Evolutionary conservation across 2,329 filamentous ascomycete species (phyloP).

Genomic region (Curvularia sp.): DNA sequence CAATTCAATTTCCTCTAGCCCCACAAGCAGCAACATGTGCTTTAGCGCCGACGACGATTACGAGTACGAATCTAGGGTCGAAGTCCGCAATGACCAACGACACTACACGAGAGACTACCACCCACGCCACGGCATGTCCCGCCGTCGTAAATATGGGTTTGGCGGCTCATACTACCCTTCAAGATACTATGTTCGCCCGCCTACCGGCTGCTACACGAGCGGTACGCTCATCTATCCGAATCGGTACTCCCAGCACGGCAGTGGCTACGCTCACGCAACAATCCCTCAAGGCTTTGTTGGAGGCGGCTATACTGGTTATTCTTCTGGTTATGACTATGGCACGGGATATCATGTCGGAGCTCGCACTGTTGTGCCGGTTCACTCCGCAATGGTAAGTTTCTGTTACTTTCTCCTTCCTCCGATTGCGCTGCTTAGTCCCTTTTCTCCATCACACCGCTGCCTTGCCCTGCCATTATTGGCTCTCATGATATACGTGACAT

Average conservation of each 20-base stretch:
- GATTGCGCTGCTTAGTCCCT: constrained; percentile 20
- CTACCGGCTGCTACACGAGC: constrained; percentile 17
- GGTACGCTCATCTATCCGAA: constrained; percentile 13
- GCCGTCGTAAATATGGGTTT: constrained; percentile 31
- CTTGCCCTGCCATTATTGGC: constrained; percentile 20
- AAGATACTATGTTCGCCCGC: constrained; percentile 35
- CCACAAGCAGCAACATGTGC: constrained; percentile 30
- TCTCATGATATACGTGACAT: not conserved
- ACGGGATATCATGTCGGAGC: constrained; percentile 24
- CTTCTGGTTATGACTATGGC: constrained; percentile 24
- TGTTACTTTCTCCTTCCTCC: constrained; percentile 18
- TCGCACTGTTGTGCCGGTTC: constrained; percentile 29
- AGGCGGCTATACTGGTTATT: constrained; percentile 6
- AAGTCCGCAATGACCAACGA: constrained; percentile 23
- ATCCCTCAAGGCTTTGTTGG: not conserved
- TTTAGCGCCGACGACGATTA: constrained; percentile 27
- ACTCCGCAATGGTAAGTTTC: constrained; percentile 36
- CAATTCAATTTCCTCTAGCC: not conserved
- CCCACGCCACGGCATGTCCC: constrained; percentile 25
- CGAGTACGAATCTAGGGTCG: constrained; percentile 25
- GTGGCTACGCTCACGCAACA: not conserved
- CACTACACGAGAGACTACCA: constrained; percentile 18
- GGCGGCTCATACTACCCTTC: constrained; percentile 39
- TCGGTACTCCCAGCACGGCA: constrained; percentile 13
- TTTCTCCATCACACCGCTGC: constrained; percentile 22